Conservation (phyloP, 1,284 basidiomycete genomes). For the Paramarasmius palmivorus region DNA sequence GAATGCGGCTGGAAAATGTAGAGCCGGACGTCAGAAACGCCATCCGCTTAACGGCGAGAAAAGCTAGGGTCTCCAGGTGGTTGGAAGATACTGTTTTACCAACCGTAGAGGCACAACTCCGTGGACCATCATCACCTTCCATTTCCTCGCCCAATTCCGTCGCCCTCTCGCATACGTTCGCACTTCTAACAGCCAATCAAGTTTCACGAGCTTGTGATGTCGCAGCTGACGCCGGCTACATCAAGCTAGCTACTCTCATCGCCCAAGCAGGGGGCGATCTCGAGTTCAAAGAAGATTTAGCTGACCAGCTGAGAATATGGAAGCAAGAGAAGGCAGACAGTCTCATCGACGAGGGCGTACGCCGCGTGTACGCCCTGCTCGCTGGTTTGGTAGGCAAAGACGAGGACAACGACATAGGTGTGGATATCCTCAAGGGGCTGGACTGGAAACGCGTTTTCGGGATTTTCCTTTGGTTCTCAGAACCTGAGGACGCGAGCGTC, state of each 20-base stretch:
- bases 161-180: slow-evolving; percentile 60
- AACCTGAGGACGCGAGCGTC: slow-evolving; percentile 73
- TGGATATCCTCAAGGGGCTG: slow-evolving; percentile 76
- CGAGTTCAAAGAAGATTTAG: slow-evolving; percentile 75
- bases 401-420: slow-evolving; percentile 57
- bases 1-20: slow-evolving; percentile 47
- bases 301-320: slow-evolving; percentile 85
- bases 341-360: slow-evolving; percentile 70
- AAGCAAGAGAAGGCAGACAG: slow-evolving; percentile 74
- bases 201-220: slow-evolving; percentile 80
- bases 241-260: slow-evolving; percentile 91
- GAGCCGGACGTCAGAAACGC: slow-evolving; percentile 62
- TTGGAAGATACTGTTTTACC: slow-evolving; percentile 76
- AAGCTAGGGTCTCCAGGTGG: slow-evolving; percentile 86
- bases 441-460: slow-evolving; percentile 98
- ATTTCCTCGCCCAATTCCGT: slow-evolving; percentile 42
- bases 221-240: slow-evolving; percentile 76
- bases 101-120: slow-evolving; percentile 76
- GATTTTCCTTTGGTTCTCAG: slow-evolving; percentile 88
- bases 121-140: slow-evolving; percentile 24
- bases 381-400: slow-evolving; percentile 69
- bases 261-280: slow-evolving; percentile 86
- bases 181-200: slow-evolving; percentile 86
- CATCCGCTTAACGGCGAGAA: slow-evolving; percentile 69
- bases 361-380: slow-evolving; percentile 85